Evolutionary conservation across 345 rosid species (phyloP), one percentile per base, ranked within the genome.

Genomic region (Pelargonium nanum): DNA sequence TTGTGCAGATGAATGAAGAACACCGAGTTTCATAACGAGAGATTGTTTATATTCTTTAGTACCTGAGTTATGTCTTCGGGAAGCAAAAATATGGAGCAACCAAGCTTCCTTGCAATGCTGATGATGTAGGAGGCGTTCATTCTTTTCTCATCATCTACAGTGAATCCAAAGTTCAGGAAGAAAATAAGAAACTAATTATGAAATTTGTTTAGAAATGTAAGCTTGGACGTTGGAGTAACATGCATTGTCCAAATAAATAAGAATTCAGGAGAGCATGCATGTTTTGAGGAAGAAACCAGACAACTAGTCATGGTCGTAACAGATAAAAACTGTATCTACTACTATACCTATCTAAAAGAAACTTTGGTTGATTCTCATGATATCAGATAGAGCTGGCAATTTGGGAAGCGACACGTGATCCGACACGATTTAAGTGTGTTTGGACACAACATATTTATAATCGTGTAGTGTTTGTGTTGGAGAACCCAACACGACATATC

Each of bases 51-150:
- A 9, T 25, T 15, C 24, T 23, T 40, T 50, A 19, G 15, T 83
- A 89, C 99, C 97, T 93, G 96, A 19, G 83, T 89, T 57, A 93
- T 75, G 76, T 89, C 97, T 79, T 93, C 99, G 2, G 96, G 96
- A 73, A 93, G 96, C 76, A 89, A 74, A 74, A 93, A 93, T 74
- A 93, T 93, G 22, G 99, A 76, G 80, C 99, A 93, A 64, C 96
- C 97, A 22, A 93, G 79, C 78, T 93, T 89, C 70, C 97, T 87
- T 1, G 97, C 97, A 16, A 87, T 87, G 66, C 99, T 93, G 67
- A 93, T 93, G 61, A 93, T 84, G 70, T 93, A 89, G 57, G 91
- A 78, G 19, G 97, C 99, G 56, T 93, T 93, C 99, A 89, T 93
- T 85, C 80, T 93, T 72, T 89, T 87, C 91, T 84, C 85, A 65